These are phyloP conservation scores for Achaetomiella virescens DNA, from an alignment of 495 filamentous ascomycete species.

Conservation along the genomic window DNA sequence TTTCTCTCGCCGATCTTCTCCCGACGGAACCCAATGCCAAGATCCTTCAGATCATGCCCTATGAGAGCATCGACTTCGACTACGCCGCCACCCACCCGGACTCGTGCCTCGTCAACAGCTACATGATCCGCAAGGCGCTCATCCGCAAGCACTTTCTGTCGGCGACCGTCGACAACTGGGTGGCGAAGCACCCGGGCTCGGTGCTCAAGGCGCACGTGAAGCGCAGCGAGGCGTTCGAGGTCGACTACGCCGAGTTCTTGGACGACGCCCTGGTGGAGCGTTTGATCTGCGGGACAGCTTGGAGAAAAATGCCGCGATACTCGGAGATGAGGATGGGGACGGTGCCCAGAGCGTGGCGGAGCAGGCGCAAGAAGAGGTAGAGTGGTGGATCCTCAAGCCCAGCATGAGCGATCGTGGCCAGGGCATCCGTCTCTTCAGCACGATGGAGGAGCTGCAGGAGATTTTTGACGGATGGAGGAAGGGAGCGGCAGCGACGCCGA, in stretches of 20 bases:
- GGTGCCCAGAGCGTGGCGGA: conserved; percentile 23
- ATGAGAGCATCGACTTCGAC: conserved; percentile 81
- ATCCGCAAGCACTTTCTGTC: conserved; percentile 92
- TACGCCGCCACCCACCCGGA: conserved; percentile 54
- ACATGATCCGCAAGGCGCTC: conserved; percentile 93
- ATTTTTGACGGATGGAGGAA: conserved; percentile 88
- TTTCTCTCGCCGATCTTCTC: conserved; percentile 28
- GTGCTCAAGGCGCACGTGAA: conserved; percentile 63
- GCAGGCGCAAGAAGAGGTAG: conserved; percentile 27
- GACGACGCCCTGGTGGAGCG: conserved; percentile 88
- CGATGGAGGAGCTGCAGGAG: conserved; percentile 65
- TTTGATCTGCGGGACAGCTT: conserved; percentile 78
- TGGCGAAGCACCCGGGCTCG: conserved; percentile 71
- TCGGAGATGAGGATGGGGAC: not conserved
- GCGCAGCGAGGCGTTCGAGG: conserved; percentile 72
- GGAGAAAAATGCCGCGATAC: conserved; percentile 50
- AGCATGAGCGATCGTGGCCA: conserved; percentile 95
- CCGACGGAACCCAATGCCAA: conserved; percentile 33
- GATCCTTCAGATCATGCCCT: conserved; percentile 76
- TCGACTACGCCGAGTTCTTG: conserved; percentile 94
- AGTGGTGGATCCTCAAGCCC: conserved; percentile 98
- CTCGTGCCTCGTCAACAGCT: conserved; percentile 66
- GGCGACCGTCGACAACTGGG: conserved; percentile 71
- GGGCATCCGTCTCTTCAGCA: conserved; percentile 82
- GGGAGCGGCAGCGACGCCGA: conserved; percentile 55